These are phyloP conservation scores for Boletus tomentosulus DNA, from an alignment of 768 basidiomycete species.

Conservation along the genomic window DNA sequence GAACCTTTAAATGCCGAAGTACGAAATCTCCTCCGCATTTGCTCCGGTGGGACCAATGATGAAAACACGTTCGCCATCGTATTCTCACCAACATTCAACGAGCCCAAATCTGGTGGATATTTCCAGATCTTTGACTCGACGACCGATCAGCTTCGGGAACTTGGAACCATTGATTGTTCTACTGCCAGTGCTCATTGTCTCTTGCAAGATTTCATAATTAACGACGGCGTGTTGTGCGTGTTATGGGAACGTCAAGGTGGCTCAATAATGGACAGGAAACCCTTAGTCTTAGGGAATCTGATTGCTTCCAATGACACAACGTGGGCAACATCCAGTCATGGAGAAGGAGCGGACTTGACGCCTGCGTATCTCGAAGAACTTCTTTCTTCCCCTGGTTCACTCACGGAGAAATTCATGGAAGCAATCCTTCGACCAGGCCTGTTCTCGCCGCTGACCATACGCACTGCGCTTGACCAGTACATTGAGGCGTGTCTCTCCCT, in stretches of 20 bases:
- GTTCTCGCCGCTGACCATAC: slow-evolving; percentile 80
- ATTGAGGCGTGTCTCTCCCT: slow-evolving; percentile 64
- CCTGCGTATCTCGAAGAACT: slow-evolving; percentile 87
- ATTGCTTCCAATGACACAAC: slow-evolving; percentile 27
- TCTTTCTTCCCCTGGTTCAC: slow-evolving; percentile 63
- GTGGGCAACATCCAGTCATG: slow-evolving; percentile 59
- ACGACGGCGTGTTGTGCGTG: slow-evolving; percentile 50
- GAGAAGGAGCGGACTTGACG: slow-evolving; percentile 72
- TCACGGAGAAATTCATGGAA: slow-evolving; percentile 76
- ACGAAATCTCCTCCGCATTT: slow-evolving; percentile 63
- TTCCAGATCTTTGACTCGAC: slow-evolving; percentile 63
- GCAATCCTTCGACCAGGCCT: slow-evolving; percentile 84
- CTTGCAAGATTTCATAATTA: slow-evolving; percentile 75
- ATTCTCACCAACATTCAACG: slow-evolving; percentile 67
- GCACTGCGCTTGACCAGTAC: slow-evolving; percentile 81
- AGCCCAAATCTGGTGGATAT: slow-evolving; percentile 67
- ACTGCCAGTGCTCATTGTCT: slow-evolving; percentile 59
- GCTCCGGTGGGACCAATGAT: slow-evolving; percentile 43
- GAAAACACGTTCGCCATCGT: slow-evolving; percentile 60
- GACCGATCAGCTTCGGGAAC: slow-evolving; percentile 56
- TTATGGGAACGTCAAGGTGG: slow-evolving; percentile 82
- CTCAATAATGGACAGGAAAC: slow-evolving; percentile 59
- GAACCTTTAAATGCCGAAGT: slow-evolving; percentile 57
- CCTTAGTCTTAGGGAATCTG: slow-evolving; percentile 39
- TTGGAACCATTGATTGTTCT: slow-evolving; percentile 59